Conservation (phyloP, 2,329 filamentous ascomycete genomes). For the Phaeoacremonium minimum region DNA sequence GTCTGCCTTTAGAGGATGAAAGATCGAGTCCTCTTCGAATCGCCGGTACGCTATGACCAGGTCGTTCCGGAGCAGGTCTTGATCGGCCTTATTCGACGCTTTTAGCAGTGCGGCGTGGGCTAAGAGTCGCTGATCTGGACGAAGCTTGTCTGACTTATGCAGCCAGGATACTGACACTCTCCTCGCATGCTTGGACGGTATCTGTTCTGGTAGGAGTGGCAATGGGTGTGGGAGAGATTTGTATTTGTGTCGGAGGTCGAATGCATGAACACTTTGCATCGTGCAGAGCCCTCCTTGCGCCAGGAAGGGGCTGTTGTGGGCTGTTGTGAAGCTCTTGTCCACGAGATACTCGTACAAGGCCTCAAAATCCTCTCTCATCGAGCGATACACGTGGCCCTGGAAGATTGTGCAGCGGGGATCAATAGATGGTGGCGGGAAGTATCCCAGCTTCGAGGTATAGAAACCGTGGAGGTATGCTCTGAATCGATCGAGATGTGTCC, state of each 20-base stretch:
- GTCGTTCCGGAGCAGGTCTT: constrained; percentile 34
- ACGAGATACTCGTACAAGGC: constrained; percentile 68
- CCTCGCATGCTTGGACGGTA: constrained; percentile 2
- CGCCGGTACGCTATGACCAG: constrained; percentile 65
- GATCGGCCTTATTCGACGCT: constrained; percentile 40
- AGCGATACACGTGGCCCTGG: constrained; percentile 51
- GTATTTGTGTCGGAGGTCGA: constrained; percentile 60
- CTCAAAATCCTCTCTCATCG: constrained; percentile 67
- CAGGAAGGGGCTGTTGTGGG: constrained; percentile 44
- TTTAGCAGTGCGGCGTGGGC: constrained; percentile 48
- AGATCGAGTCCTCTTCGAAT: constrained; percentile 61
- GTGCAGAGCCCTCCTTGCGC: constrained; percentile 67
- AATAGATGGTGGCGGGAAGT: constrained; percentile 60
- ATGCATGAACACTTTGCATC: constrained; percentile 61
- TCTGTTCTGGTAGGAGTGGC: constrained; percentile 57
- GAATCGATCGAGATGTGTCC: constrained; percentile 69
- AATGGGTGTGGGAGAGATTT: constrained; percentile 58
- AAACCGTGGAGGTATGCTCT: constrained; percentile 62
- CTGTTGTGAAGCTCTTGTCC: constrained; percentile 50
- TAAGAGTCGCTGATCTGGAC: constrained; percentile 41
- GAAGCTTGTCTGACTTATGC: constrained; percentile 31
- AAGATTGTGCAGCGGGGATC: constrained; percentile 41
- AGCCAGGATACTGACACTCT: constrained; percentile 33
- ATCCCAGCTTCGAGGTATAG: constrained; percentile 64
- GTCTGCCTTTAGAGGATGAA: constrained; percentile 46